Percentiles rank a stretch among this genome's conserved stretches.
These are phyloP conservation scores for Ustilago nuda DNA, from an alignment of 1,284 basidiomycete species.

Conservation along the genomic window DNA sequence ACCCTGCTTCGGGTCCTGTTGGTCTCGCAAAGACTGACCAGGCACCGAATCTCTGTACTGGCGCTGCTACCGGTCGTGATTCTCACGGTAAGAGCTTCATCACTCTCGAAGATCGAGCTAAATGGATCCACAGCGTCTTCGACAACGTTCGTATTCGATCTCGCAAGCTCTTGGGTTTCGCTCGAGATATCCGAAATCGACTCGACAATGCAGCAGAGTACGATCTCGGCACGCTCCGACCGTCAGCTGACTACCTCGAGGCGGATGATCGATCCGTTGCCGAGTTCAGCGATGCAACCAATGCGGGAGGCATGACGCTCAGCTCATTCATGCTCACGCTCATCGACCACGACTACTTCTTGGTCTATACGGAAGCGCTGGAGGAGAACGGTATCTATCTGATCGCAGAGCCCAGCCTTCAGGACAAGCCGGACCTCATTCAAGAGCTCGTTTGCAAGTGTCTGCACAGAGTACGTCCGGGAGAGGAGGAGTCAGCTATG, in stretches of 20 bases:
- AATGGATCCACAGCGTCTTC: conserved; percentile 92
- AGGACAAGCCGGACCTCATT: conserved; percentile 83
- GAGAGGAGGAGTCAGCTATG: conserved; percentile 48
- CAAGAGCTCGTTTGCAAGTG: conserved; percentile 86
- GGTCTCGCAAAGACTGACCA: conserved; percentile 35
- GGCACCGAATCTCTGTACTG: conserved; percentile 10
- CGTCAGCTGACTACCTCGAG: conserved; percentile 45
- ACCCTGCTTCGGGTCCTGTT: conserved; percentile 38
- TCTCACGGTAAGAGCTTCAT: conserved; percentile 71
- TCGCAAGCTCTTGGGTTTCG: conserved; percentile 90
- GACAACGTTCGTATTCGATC: conserved; percentile 93
- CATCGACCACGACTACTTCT: conserved; percentile 88
- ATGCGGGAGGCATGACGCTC: conserved; percentile 72
- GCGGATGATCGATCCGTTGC: conserved; percentile 30
- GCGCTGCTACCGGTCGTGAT: conserved; percentile 35
- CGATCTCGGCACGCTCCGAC: conserved; percentile 76
- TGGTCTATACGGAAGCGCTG: conserved; percentile 89
- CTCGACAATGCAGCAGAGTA: conserved; percentile 98
- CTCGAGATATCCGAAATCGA: conserved; percentile 74
- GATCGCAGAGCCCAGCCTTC: conserved; percentile 84
- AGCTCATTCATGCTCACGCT: conserved; percentile 84
- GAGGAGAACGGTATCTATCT: conserved; percentile 95
- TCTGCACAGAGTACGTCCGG: conserved; percentile 68
- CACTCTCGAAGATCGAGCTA: conserved; percentile 83
- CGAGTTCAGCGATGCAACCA: conserved; percentile 21